Evolutionary conservation across 164 flowering plant species (phyloP), one percentile per base, ranked within the genome.

Genomic region (Houttuynia cordata): DNA sequence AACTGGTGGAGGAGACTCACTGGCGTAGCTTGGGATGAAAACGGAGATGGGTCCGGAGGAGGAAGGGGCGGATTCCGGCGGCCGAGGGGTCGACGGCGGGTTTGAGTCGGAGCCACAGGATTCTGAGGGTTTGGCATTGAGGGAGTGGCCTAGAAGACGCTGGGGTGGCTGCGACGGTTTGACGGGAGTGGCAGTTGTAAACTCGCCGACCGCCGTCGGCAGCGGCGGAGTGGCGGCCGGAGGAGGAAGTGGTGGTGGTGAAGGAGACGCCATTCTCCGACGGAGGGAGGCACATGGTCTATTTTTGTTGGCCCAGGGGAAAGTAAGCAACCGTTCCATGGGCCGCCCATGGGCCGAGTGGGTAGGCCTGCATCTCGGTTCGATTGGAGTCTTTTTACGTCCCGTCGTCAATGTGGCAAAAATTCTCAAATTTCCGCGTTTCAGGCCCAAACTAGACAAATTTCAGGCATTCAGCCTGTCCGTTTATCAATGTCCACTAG

Each of bases 21-120:
- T 64, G 40, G 85, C 70, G 67, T 82, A 81, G 79, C 85, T 82
- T 49, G 91, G 91, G 25, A 81, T 64, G 61, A 52, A 56, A 58
- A 75, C 60, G 60, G 68, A 57, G 23, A 67, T 63, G 41, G 66
- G 51, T 8, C 57, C 72, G 14, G 75, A 3, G 10, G 57, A 70
- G 10, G 75, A 3, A 37, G 66, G 25, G 20, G 68, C 57, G 20
- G 72, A 54, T 19, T 62, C 68, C 42, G 72, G 70, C 19, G 71
- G 74, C 22, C 53, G 71, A 18, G 56, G 53, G 51, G 59, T 17
- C 53, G 64, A 22, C 9, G 51, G 71, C 20, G 45, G 74, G 9
- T 58, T 71, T 34, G 67, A 50, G 19, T 64, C 65, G 17, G n/a
- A 24, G 12, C 62, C 60, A n/a, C 24, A 52, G 40, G 59, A 24